Evolutionary conservation across 169 alveolate genomes (phyloP).

Genomic region (Cryptosporidium baileyi): DNA sequence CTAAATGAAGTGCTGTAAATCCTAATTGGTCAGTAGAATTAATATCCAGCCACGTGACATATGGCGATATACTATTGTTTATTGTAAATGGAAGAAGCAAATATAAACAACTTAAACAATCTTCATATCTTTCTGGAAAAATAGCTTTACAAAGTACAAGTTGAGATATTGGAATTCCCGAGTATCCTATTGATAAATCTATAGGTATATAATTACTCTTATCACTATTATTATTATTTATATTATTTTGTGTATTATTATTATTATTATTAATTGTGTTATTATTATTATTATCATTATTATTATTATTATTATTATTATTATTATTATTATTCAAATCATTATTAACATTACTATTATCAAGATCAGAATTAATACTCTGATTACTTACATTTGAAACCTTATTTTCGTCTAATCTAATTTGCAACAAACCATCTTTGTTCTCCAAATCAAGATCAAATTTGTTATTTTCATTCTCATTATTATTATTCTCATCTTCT

Average conservation of each 20-base stretch:
- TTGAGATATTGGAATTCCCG: constrained; percentile 53
- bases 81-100: constrained; percentile 23
- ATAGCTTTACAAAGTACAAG: constrained; percentile 48
- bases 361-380: not conserved
- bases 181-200: constrained; percentile 29
- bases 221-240: not conserved
- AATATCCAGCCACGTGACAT: constrained; percentile 23
- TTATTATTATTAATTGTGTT: not conserved
- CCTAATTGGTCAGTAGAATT: constrained; percentile 62
- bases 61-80: constrained; percentile 6
- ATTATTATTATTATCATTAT: not conserved
- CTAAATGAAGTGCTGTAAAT: constrained; percentile 48
- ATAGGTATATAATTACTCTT: not conserved
- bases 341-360: too few relatives aligned
- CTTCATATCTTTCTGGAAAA: constrained; percentile 50
- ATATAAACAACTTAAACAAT: constrained; percentile 21
- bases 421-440: not conserved
- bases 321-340: not conserved
- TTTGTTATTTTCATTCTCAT: not conserved
- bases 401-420: too few relatives aligned
- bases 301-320: not conserved
- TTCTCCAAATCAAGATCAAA: not conserved
- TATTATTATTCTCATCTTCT: not conserved
- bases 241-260: not conserved
- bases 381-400: not conserved